Evolutionary conservation across 2,329 filamentous ascomycete genomes (phyloP), one percentile per base, ranked within the genome.

Genomic region (Cryphonectria japonica): DNA sequence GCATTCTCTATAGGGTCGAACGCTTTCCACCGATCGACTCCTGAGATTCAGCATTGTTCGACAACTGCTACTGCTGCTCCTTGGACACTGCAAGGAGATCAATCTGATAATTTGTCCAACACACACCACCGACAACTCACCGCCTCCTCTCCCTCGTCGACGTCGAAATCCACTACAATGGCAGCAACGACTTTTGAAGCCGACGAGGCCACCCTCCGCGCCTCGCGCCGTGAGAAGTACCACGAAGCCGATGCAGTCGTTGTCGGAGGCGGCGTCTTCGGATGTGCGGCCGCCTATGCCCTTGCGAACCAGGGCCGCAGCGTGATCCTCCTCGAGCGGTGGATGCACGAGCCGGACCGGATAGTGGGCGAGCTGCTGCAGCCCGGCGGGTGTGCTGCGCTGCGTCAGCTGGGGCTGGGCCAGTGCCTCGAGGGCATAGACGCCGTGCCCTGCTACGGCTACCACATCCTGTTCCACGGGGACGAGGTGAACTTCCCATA

Each of bases 291-390:
- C 32, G 95, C 96, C 26, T 92, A 91, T 74, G 90, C 95, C 32
- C 87, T 98, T 62, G 95, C 93, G 71, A 91, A 92, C 76, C 96
- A 98, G 83, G 95, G 94, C 68, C 90, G 96, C 74, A 97, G 93
- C 79, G 95, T 99, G 37, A 87, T 98, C 37, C 85, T 99, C 67
- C 88, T 99, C 66, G 96, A 99, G 84, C 89, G 89, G 77, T 97
- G 90, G 82, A 85, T 98, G 82, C 94, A 94, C 82, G 92, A 98
- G 84, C 96, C 96, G 29, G 92, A 98, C 83, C 91, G 96, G 74
- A 99, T 99, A 75, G 94, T 99, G 64, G 96, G 96, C 76, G 96
- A 99, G 83, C 84, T 99, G 74, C 84, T 99, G 76, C 96, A 99
- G 82, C 96, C 96, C 0, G 96, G 96, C 66, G 96, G 96, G 66